A percentile compares a stretch with the other conserved stretches of the same genome.
phyloP scores from a whole-genome alignment of 208 protist genomes.

The Vickermania ingenoplastis region DNA sequence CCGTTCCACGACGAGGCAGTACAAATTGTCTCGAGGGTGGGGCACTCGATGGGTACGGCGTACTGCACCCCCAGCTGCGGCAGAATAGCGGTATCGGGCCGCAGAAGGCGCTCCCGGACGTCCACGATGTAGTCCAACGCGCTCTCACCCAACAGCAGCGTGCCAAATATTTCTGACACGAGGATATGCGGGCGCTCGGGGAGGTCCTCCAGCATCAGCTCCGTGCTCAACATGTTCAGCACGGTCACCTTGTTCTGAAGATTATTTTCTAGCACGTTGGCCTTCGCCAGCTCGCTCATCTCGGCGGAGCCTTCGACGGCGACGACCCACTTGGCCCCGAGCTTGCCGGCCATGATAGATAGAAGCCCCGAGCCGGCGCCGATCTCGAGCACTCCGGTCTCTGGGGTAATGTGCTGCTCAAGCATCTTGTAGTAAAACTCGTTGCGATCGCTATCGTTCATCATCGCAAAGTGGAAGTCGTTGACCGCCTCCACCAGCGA shows the following conservation, averaged over 20 bases:
- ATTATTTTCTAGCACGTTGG: conserved; percentile 71
- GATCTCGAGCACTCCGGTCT: conserved; percentile 88
- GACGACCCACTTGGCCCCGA: conserved; percentile 86
- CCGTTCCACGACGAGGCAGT: conserved; percentile 72
- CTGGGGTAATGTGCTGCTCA: conserved; percentile 54
- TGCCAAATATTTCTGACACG: conserved; percentile 91
- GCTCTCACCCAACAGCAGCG: conserved; percentile 86
- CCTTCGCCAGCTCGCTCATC: conserved; percentile 65
- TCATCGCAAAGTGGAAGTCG: conserved; percentile 92
- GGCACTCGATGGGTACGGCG: conserved; percentile 83
- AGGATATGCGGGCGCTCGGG: conserved; percentile 68
- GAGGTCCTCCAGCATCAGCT: conserved; percentile 51
- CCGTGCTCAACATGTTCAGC: conserved; percentile 84
- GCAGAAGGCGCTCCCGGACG: conserved; percentile 59
- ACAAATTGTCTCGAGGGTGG: conserved; percentile 60
- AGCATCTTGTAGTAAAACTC: conserved; percentile 85
- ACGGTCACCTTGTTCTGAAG: conserved; percentile 65
- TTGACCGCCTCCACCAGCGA: conserved; percentile 87
- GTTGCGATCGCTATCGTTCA: conserved; percentile 87
- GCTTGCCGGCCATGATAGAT: conserved; percentile 85
- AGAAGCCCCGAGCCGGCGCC: conserved; percentile 86
- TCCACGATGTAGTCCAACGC: conserved; percentile 89
- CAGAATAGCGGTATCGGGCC: conserved; percentile 58
- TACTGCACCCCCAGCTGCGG: conserved; percentile 83
- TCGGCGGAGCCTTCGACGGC: conserved; percentile 85